These are phyloP conservation scores for Rhizoclosmatium globosum DNA, from an alignment of 192 early-diverging fungal species.

Conservation along the genomic window DNA sequence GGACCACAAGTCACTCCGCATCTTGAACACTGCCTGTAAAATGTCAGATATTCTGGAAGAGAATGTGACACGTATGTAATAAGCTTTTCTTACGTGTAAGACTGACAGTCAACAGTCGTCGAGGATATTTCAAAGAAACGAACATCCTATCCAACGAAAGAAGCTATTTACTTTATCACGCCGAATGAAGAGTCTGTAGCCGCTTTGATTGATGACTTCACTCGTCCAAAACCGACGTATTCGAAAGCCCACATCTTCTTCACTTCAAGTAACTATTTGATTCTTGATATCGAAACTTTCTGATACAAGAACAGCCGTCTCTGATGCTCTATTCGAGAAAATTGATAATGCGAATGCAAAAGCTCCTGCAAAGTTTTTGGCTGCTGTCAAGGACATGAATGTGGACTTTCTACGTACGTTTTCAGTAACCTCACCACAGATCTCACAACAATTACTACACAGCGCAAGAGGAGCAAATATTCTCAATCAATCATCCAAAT, in stretches of 20 bases:
- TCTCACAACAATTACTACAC: neutral
- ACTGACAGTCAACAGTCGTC: constrained; percentile 48
- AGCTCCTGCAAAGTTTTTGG: constrained; percentile 46
- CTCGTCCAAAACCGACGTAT: constrained; percentile 58
- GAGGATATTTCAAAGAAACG: constrained; percentile 59
- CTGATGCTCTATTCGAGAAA: constrained; percentile 70
- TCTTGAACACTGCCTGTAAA: constrained; percentile 78
- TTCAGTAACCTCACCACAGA: neutral
- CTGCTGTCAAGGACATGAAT: constrained; percentile 54
- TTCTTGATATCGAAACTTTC: neutral
- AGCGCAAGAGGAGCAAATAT: constrained; percentile 61
- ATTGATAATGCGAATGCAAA: constrained; percentile 55
- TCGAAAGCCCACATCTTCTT: constrained; percentile 63
- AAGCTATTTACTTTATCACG: constrained; percentile 69
- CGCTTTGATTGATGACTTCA: constrained; percentile 60
- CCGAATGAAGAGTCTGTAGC: constrained; percentile 52
- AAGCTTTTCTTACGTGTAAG: neutral
- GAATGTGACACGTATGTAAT: constrained; percentile 71
- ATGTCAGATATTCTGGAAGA: constrained; percentile 81
- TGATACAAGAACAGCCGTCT: constrained; percentile 56
- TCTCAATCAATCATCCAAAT: constrained; percentile 47
- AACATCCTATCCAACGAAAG: constrained; percentile 61
- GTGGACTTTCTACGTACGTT: constrained; percentile 59
- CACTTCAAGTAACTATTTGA: constrained; percentile 42
- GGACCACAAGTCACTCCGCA: constrained; percentile 74